A percentile compares a stretch with the other conserved stretches of the same genome.
Evolutionary conservation across 2,329 filamentous ascomycete genomes (phyloP).

Genomic region (Claviceps sorghi): DNA sequence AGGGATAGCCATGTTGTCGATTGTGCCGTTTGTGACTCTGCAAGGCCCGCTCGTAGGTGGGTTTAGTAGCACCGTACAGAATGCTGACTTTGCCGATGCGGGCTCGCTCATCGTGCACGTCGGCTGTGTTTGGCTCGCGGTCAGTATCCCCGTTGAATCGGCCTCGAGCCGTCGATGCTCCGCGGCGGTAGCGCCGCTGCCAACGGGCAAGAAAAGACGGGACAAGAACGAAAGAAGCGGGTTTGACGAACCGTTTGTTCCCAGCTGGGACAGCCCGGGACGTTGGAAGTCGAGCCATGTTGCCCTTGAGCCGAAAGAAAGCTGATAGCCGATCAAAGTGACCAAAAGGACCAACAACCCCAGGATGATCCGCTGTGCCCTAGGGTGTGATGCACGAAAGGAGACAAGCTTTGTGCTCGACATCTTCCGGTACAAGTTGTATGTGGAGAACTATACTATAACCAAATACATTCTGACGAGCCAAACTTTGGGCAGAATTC

Average conservation of each 20-base stretch:
- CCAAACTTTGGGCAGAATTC: too few relatives aligned
- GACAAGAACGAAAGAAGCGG: neutral
- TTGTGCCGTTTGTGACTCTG: slow-evolving; percentile 21
- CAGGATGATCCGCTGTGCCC: neutral
- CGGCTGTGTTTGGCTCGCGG: neutral
- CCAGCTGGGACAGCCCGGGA: neutral
- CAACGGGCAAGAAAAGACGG: neutral
- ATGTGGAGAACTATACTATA: too few relatives aligned
- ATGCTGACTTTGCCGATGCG: slow-evolving; percentile 5
- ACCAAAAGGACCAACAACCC: neutral
- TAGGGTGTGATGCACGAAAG: too few relatives aligned
- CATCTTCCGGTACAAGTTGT: too few relatives aligned
- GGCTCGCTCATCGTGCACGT: slow-evolving; percentile 4
- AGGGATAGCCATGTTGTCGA: slow-evolving; percentile 18
- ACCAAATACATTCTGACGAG: too few relatives aligned
- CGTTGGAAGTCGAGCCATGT: neutral
- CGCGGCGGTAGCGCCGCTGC: too few relatives aligned
- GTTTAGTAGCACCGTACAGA: slow-evolving; percentile 1
- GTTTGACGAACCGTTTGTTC: neutral
- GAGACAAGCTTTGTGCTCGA: too few relatives aligned
- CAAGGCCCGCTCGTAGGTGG: slow-evolving; percentile 14
- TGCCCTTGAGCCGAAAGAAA: neutral
- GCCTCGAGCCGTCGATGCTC: neutral
- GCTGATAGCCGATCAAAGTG: neutral
- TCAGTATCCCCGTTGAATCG: neutral